Evolutionary conservation across 805 yeast species (phyloP), one percentile per base, ranked within the genome.

Genomic region (Saturnispora dispora): DNA sequence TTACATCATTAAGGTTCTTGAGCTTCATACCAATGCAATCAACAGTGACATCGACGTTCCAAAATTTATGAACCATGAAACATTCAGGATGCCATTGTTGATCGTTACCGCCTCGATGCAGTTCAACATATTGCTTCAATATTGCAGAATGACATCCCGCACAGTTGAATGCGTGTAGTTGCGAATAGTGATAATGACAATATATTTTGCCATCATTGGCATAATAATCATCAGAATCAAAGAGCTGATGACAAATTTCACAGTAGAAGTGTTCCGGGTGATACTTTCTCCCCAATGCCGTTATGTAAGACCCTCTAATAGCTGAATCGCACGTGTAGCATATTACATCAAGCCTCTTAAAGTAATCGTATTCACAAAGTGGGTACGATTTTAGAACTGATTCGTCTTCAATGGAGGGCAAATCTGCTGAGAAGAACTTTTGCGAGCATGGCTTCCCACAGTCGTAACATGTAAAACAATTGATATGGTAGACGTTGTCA

Each of bases 1-100:
- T 70, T 4, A 35, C 40, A 36, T 59, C 56, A 51, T 73, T 69
- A 33, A 57, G 47, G 13, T 52, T 47, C 4, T 53, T 55, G 17
- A 55, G 35, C 32, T 54, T 52, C n/a, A 58, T 68, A 37, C 72
- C 90, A 27, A 84, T 75, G 8, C 78, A 71, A 47, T 77, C 82
- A 0, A 85, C 75, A 1, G 84, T 76, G 22, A 93, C 72, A 52
- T 82, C 77, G 20, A 90, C 95, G 63, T 88, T 89, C 99, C 99
- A 93, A 62, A 88, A 90, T 66, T 90, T 90, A 71, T 86, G 90
- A 46, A 93, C 95, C 89, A 95, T 95, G 64, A 89, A 93, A 71
- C 99, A 93, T 65, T 95, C 98, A 1, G 97, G 98, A 68, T 93
- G 99, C 99, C 99, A 93, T 64, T 88, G 95, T 65, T 90, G 96